Evolutionary conservation across 306 rosid genomes (phyloP).

Genomic region (Sechiopsis laciniata): DNA sequence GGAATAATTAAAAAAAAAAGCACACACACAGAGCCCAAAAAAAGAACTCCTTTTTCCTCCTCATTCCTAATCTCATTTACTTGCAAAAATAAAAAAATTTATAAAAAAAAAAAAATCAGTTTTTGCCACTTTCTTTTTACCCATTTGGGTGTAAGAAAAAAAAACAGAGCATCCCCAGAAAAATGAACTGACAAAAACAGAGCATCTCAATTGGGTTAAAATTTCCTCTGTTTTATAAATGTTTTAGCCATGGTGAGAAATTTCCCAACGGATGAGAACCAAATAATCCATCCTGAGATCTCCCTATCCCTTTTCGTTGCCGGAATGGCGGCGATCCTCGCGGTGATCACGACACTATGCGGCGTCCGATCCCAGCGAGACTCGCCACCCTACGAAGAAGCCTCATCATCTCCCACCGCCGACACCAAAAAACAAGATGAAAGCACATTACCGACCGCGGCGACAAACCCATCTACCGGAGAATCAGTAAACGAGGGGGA

Average conservation of each 20-base stretch:
- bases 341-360: constrained; percentile 50
- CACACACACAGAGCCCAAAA: too few relatives aligned
- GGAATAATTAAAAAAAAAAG: not conserved
- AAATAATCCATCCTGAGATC: constrained; percentile 37
- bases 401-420: not conserved
- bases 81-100: constrained; percentile 1
- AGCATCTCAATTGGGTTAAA: not conserved
- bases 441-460: too few relatives aligned
- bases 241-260: constrained; percentile 58
- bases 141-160: not conserved
- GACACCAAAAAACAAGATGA: not conserved
- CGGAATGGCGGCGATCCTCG: constrained; percentile 47
- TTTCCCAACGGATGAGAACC: constrained; percentile 35
- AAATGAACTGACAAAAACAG: not conserved
- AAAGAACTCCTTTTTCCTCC: not conserved
- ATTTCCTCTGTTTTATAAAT: constrained; percentile 20
- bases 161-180: too few relatives aligned
- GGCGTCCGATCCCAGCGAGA: constrained; percentile 32
- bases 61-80: constrained; percentile 16
- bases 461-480: too few relatives aligned
- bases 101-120: not conserved
- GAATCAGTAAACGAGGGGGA: too few relatives aligned
- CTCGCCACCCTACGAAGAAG: constrained; percentile 7
- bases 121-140: not conserved
- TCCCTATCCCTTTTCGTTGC: constrained; percentile 37